Evolutionary conservation across 768 basidiomycete species (phyloP).

Genomic region (Lactarius evosmus): DNA sequence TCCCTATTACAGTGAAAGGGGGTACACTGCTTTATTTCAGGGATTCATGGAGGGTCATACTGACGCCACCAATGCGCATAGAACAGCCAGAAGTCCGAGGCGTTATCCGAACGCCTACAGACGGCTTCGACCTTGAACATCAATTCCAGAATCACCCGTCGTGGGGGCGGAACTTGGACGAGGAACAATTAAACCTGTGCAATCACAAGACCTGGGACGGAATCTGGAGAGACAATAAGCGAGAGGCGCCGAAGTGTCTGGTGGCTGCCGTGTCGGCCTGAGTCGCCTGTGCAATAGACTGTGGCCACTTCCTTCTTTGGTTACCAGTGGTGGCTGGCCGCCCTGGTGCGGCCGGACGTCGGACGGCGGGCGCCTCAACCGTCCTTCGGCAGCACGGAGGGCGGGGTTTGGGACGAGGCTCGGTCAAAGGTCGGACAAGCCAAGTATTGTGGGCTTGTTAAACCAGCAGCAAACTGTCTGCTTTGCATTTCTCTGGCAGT

Average conservation of each 20-base stretch:
- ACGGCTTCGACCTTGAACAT: too few species aligned
- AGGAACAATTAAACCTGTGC: not conserved
- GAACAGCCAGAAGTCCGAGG: not conserved
- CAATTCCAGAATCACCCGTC: too few species aligned
- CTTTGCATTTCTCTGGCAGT: not conserved
- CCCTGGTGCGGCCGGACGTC: not conserved
- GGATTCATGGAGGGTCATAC: too few species aligned
- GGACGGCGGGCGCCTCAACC: not conserved
- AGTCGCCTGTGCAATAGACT: not conserved
- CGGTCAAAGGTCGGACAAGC: not conserved
- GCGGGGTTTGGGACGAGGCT: not conserved
- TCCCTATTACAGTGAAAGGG: not conserved
- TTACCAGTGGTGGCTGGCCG: not conserved
- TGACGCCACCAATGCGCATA: not conserved
- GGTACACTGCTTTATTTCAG: too few species aligned
- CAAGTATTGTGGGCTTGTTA: not conserved
- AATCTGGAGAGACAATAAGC: not conserved
- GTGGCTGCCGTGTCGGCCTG: not conserved
- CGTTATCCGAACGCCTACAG: not conserved
- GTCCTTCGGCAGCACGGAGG: not conserved
- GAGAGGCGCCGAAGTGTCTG: not conserved
- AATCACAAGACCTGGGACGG: not conserved
- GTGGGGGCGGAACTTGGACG: not conserved
- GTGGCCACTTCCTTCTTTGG: not conserved
- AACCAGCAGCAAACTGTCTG: not conserved